Conservation (phyloP, 805 yeast genomes). For the Teunomyces gatunensis region DNA sequence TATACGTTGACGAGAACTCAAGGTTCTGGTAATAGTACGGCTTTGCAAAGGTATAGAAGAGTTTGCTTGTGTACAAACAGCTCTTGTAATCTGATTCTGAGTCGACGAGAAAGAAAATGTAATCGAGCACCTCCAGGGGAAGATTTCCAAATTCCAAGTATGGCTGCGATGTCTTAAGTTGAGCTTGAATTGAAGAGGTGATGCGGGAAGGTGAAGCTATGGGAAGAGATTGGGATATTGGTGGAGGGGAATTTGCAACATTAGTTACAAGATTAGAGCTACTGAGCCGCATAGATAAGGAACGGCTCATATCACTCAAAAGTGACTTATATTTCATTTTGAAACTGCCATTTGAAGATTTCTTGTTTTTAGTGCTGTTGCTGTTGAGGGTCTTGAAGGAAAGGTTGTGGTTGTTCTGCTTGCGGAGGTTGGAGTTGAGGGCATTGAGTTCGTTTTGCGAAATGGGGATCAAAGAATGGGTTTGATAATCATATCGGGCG, state of each 20-base stretch:
- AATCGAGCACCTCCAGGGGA: slow-evolving; percentile 44
- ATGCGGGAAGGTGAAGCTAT: neutral
- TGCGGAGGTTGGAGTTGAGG: slow-evolving; percentile 15
- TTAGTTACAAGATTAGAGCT: slow-evolving; percentile 12
- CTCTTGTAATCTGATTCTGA: slow-evolving; percentile 32
- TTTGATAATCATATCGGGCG: slow-evolving; percentile 49
- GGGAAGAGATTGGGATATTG: neutral
- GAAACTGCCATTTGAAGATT: slow-evolving; percentile 12
- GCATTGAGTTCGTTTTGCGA: slow-evolving; percentile 31
- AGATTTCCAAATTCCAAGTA: slow-evolving; percentile 22
- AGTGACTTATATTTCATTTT: slow-evolving; percentile 50
- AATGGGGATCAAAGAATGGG: slow-evolving; percentile 42
- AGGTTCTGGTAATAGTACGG: slow-evolving; percentile 55
- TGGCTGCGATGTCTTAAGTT: neutral
- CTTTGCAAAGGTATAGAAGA: slow-evolving; percentile 51
- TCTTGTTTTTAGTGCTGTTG: slow-evolving; percentile 1
- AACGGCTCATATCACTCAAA: slow-evolving; percentile 46
- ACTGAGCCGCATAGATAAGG: slow-evolving; percentile 34
- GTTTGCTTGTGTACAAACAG: slow-evolving; percentile 50
- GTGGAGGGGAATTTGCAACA: neutral
- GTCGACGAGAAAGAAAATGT: slow-evolving; percentile 36
- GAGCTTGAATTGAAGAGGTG: neutral
- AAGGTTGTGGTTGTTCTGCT: slow-evolving; percentile 14
- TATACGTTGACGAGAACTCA: slow-evolving; percentile 63
- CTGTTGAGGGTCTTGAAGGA: slow-evolving; percentile 9